Base-by-base conservation (phyloP, 768 basidiomycete genomes). In the Termitomyces sp. region DNA sequence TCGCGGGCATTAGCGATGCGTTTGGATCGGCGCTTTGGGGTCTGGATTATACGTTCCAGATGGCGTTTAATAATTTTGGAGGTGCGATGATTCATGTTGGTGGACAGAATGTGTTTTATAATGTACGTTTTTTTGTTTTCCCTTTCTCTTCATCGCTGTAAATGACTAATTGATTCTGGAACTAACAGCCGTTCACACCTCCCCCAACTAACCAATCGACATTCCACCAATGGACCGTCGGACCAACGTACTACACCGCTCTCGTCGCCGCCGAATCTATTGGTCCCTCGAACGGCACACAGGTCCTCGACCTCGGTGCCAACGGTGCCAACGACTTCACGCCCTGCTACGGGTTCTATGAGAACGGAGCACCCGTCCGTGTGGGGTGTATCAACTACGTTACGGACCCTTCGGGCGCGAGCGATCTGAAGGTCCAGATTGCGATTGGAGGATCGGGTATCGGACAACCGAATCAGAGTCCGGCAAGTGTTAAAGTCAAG, bases 361-460 rank as follows among this genome's bases (percentile, higher is more conserved):
- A 94, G 71, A 80, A 88, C 60, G 84, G 84, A 22, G 74, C 70
- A 4, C 83, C 87, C 11, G 79, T 80, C 12, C 81, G 87, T 36
- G 78, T 91, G 1, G 87, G 83, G 5, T 69, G 93, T 57, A 82
- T 92, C 75, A 94, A 94, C 71, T 93, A 82, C 65, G 77, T 91
- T 52, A 78, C 80, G 38, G 90, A 92, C 65, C 63, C 79, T 0
- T 75, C 78, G 3, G 89, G 88, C 3, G 81, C 77, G 0, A 84
- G 77, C 67, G 77, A 83, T 57, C 81, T 84, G 59, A 81, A 76
- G 0, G 81, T 81, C 11, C 78, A 74, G 12, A 76, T 92, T 54
- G 73, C 81, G 4, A 66, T 85, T 28, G 75, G 73, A 4, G 82
- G 81, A 8, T 48, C 50, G 4, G 63, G 59, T 1, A 55, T 57